Evolutionary conservation across 2,329 filamentous ascomycete genomes (phyloP), one percentile per base, ranked within the genome.

Genomic region (Fusarium coicis): DNA sequence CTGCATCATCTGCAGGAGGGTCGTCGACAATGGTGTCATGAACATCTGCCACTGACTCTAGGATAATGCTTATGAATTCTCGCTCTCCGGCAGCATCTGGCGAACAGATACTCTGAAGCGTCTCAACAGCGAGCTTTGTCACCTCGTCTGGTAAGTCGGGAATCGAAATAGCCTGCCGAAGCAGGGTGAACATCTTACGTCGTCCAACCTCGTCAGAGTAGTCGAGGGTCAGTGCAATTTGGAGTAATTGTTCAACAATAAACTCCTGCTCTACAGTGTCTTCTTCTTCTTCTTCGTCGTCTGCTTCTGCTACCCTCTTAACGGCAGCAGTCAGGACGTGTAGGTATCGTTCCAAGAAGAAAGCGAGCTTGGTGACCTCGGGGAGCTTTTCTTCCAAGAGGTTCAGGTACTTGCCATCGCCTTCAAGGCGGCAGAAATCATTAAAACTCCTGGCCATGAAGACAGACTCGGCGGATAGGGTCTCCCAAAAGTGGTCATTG

Each of bases 171-270:
- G 93, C 92, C 80, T 97, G 94, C 62, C 96, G 90, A 67, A 98
- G 89, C 39, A 98, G 88, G 23, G 93, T 91, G 80, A 97, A 98
- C 95, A 99, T 98, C 84, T 97, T 97, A 66, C 96, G 89, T 73
- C 96, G 90, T 55, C 96, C 96, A 71, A 97, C 93, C 82, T 98
- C 96, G 79, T 99, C 96, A n/a, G 94, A 95, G 82, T 98, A 99
- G 82, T 99, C 96, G 56, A 98, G 89, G 3, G 94, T 97, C 67
- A 95, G 87, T 10, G 94, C 93, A 79, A 99, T 97, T 77, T 98
- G 93, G 40, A 99, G 90, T 64, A 99, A 87, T 80, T 99, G 97
- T 80, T 98, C 95, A 43, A 98, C 93, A 70, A 98, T 93, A 77
- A 99, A 99, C 81, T 98, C 96, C 76, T 95, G 92, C 80, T 98